A percentile compares a stretch with the other conserved stretches of the same genome.
Evolutionary conservation across 345 rosid species (phyloP).

Genomic region (Lepidium aucheri): DNA sequence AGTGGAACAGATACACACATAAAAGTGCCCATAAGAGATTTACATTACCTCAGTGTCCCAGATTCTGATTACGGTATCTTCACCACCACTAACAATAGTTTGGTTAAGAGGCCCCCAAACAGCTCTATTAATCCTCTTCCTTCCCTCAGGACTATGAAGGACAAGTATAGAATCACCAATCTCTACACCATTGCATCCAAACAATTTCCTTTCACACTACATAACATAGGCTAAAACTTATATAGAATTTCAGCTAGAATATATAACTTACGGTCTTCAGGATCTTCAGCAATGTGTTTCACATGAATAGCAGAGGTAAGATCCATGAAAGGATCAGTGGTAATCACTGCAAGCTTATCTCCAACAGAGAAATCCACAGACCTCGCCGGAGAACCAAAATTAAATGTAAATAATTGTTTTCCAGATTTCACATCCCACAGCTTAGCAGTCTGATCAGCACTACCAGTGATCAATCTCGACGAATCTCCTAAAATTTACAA

Average conservation of each 20-base stretch:
- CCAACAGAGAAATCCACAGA: constrained; percentile 80
- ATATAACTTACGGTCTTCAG: constrained; percentile 50
- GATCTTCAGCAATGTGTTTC: constrained; percentile 65
- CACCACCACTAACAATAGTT: constrained; percentile 84
- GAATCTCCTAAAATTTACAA: constrained; percentile 56
- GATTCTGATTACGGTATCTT: constrained; percentile 69
- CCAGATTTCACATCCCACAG: constrained; percentile 86
- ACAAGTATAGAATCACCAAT: constrained; percentile 52
- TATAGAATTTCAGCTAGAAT: neutral
- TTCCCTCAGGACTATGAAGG: constrained; percentile 65
- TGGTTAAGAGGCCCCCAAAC: constrained; percentile 89
- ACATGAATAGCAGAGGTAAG: constrained; percentile 77
- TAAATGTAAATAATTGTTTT: constrained; percentile 49
- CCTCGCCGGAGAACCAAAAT: constrained; percentile 78
- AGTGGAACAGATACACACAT: neutral
- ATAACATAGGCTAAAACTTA: neutral
- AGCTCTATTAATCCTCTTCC: constrained; percentile 68
- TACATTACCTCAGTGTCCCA: constrained; percentile 88
- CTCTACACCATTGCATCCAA: constrained; percentile 39
- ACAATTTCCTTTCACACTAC: neutral
- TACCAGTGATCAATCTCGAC: constrained; percentile 60
- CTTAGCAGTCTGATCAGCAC: constrained; percentile 91
- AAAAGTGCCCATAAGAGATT: neutral
- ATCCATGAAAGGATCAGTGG: constrained; percentile 93
- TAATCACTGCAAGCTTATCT: constrained; percentile 82